Conservation (phyloP, 805 yeast genomes). For the Candida pseudofarinosa region DNA sequence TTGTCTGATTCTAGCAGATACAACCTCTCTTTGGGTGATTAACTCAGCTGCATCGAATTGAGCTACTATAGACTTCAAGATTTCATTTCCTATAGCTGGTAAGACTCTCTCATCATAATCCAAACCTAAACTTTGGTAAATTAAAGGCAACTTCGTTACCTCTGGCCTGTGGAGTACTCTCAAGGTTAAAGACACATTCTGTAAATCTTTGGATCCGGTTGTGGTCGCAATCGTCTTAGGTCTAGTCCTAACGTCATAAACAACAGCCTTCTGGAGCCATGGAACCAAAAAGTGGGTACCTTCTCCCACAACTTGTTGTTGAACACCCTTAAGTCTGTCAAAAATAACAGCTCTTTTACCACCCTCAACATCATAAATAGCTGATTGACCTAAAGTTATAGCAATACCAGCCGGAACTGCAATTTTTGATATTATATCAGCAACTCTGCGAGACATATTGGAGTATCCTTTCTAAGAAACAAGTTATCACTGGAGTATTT, state of each 20-base stretch:
- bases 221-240: conserved; percentile 91
- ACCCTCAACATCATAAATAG: conserved; percentile 93
- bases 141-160: conserved; percentile 71
- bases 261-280: conserved; percentile 89
- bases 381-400: conserved; percentile 67
- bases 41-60: conserved; percentile 95
- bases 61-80: conserved; percentile 83
- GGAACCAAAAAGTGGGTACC: conserved; percentile 95
- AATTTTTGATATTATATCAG: conserved; percentile 37
- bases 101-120: conserved; percentile 94
- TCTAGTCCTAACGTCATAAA: conserved; percentile 90
- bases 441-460: conserved; percentile 33
- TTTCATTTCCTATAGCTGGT: conserved; percentile 91
- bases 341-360: conserved; percentile 95
- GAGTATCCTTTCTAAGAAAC: neutral
- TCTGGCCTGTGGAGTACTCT: conserved; percentile 95
- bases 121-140: conserved; percentile 86
- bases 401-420: conserved; percentile 73
- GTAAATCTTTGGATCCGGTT: conserved; percentile 96
- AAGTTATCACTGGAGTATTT: neutral
- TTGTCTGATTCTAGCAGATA: conserved; percentile 80
- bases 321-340: conserved; percentile 87
- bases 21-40: conserved; percentile 95
- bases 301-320: conserved; percentile 85
- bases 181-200: conserved; percentile 88